Evolutionary conservation across 495 filamentous ascomycete genomes (phyloP).

Genomic region (Haplographium delicatum): DNA sequence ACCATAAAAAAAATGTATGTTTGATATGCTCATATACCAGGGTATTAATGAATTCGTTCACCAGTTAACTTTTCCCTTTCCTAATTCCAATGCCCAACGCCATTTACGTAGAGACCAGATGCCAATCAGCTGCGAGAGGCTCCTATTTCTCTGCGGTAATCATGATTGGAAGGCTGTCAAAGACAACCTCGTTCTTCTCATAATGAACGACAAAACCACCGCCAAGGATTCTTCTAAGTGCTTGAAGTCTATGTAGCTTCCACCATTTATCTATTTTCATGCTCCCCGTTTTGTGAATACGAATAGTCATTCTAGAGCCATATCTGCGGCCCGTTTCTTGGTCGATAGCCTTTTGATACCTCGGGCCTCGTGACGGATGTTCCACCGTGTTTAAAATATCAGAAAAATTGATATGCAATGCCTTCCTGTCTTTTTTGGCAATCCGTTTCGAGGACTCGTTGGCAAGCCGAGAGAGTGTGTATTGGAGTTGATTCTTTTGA

Average conservation of each 20-base stretch:
- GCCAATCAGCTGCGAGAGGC: no score
- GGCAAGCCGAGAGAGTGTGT: conserved; percentile 40
- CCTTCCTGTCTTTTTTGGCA: conserved; percentile 73
- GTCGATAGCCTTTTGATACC: conserved; percentile 66
- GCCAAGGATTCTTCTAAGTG: conserved; percentile 69
- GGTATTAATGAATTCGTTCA: no score
- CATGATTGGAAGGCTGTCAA: conserved; percentile 59
- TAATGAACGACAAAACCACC: conserved; percentile 80
- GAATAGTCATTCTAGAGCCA: conserved; percentile 72
- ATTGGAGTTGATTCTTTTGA: conserved; percentile 30
- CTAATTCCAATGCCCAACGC: not conserved
- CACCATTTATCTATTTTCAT: conserved; percentile 89
- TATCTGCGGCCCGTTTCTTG: conserved; percentile 68
- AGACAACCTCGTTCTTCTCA: conserved; percentile 72
- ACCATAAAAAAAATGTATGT: no score
- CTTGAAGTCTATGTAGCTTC: conserved; percentile 73
- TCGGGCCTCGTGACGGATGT: conserved; percentile 65
- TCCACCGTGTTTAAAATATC: conserved; percentile 84
- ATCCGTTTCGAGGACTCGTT: conserved; percentile 62
- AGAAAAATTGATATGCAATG: conserved; percentile 68
- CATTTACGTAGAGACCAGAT: not conserved
- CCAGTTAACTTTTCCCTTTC: conserved; percentile 1
- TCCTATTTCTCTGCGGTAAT: no score
- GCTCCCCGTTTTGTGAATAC: conserved; percentile 63
- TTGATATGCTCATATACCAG: no score